Conservation (phyloP, 1,284 basidiomycete genomes). For the Apiotrichum mycotoxinovorans region DNA sequence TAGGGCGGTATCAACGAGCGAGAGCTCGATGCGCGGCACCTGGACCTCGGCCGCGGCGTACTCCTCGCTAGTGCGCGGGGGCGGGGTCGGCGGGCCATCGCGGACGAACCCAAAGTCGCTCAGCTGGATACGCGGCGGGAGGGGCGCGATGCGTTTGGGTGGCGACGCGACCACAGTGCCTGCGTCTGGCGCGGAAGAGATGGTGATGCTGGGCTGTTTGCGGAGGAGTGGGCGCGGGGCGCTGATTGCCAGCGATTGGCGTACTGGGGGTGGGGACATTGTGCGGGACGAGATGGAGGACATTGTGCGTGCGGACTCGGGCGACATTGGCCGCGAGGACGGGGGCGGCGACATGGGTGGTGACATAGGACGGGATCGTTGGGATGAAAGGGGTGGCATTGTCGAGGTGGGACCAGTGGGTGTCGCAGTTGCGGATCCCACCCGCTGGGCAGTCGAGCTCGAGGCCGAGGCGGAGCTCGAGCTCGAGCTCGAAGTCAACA, state of each 20-base stretch:
- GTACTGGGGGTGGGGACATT: not conserved
- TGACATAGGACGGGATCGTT: no score
- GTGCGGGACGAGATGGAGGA: not conserved
- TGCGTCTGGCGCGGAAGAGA: not conserved
- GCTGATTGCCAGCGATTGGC: not conserved
- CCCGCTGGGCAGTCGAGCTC: no score
- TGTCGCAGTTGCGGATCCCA: no score
- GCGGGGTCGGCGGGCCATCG: conserved; percentile 3
- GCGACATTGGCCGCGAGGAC: not conserved
- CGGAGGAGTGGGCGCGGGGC: not conserved
- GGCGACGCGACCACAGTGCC: no score
- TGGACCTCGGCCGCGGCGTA: not conserved
- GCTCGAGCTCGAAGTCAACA: no score
- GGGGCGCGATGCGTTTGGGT: not conserved
- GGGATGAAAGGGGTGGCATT: no score
- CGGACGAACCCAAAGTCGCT: conserved; percentile 6
- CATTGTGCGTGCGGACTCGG: not conserved
- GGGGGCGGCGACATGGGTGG: not conserved
- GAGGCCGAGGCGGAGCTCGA: no score
- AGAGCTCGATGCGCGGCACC: not conserved
- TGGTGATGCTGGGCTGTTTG: conserved; percentile 1
- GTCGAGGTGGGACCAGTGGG: no score
- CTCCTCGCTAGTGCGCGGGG: not conserved
- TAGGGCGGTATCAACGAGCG: not conserved
- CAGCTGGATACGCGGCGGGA: conserved; percentile 2